Base-by-base conservation (phyloP, 306 rosid species). In the Quercus suber region DNA sequence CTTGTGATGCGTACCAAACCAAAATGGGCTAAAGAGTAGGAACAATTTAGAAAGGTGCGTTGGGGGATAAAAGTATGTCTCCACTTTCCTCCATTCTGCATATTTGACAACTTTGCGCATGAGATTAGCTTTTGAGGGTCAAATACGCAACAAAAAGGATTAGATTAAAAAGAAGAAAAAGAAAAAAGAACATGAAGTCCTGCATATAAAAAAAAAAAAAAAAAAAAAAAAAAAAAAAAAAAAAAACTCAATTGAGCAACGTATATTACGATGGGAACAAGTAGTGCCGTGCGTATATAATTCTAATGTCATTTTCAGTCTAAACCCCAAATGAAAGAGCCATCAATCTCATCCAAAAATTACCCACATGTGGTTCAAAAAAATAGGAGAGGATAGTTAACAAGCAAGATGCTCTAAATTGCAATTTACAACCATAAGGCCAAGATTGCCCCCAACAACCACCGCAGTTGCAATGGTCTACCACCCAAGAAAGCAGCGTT, bases 401-500 rank as follows among this genome's bases (percentile, higher is more conserved):
- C 55, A 28, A 28, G 81, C 19, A 21, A 79, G 82, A 78, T 61
- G 52, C 51, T n/a, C 63, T 80, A 77, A 79, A 72, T 41, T 41
- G 45, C 45, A 41, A 41, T 41, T 82, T 80, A 88, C 72, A 76
- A 73, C 81, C 79, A 73, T 65, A 82, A 78, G 5, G 80, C 91
- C 84, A 89, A 73, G 63, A 86, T 45, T 77, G 74, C 73, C 78
- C 89, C 87, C 41, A 79, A 64, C 69, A 63, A 69, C 75, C 92
- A 91, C 69, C 82, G 76, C 58, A 85, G 64, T 74, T 25, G 76
- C 73, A 64, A 76, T 43, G 86, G 75, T 84, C 87, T 79, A 65
- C 80, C 61, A 51, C 73, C 82, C 37, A 28, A 53, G 63, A 72
- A 64, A 79, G 84, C 92, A 20, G 21, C n/a, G 80, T 65, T 87